Evolutionary conservation across 441 rosid genomes (phyloP), one percentile per base, ranked within the genome.

Genomic region (Euphorbia schlechtendalii): DNA sequence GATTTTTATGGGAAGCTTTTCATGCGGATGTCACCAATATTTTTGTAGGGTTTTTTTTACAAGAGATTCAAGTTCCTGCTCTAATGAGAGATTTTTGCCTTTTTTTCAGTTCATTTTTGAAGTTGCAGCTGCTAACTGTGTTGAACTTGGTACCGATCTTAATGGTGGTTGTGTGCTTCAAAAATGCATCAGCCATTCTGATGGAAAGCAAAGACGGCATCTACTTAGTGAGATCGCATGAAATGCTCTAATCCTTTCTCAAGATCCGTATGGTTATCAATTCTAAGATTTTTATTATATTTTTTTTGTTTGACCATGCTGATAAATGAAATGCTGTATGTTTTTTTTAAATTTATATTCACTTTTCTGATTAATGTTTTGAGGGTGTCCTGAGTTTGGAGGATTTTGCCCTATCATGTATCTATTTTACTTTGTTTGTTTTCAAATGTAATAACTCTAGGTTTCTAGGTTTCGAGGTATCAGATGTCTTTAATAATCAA

Each of bases 81-180:
- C 30, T 5, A 38, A 28, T 61, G 24, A 62, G 41, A 25, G 22
- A n/a, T 68, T n/a, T 48, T 59, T 36, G 14, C 67, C 64, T 66
- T 51, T 51, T 71, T 45, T 75, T 74, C 80, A 86, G 95, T 77
- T 90, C 62, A 78, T 90, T 63, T 85, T 85, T 62, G 88, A 82
- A 72, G 88, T 89, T 67, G 83, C 87, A 24, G 78, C 73, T 15
- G 69, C 78, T 55, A 80, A 88, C 70, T 86, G 90, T 76, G 76
- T 88, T 48, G 94, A 90, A 67, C 80, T 88, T 57, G 94, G 94
- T 57, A 84, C 84, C 40, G 92, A 88, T 69, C 74, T 85, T 56
- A 92, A 90, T 78, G 96, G 96, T 56, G 86, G 97, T 62, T 86
- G 92, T 64, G 92, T 88, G 21, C 89, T 86, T 71, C 96, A 90